Conservation (phyloP, 768 basidiomycete genomes). For the Boletus sp. region DNA sequence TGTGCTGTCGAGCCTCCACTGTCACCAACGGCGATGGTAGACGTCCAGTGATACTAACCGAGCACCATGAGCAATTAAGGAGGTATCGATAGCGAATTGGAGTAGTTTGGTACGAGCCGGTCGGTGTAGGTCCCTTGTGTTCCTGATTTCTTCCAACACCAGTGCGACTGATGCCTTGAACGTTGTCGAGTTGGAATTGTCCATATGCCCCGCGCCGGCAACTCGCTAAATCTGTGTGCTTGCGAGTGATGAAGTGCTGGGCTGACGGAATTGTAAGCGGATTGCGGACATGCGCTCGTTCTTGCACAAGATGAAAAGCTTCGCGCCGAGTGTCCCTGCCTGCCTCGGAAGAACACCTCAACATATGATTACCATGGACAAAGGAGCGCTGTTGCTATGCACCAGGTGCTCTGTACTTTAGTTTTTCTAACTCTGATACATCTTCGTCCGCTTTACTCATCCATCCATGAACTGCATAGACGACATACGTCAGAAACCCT, state of each 20-base stretch:
- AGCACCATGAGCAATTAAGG: slow-evolving; percentile 40
- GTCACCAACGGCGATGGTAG: not conserved
- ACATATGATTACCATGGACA: not conserved
- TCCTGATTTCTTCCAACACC: slow-evolving; percentile 12
- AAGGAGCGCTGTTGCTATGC: slow-evolving; percentile 25
- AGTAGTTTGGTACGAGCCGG: slow-evolving; percentile 11
- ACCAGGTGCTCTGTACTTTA: slow-evolving; percentile 55
- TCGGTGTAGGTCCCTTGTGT: slow-evolving; percentile 7
- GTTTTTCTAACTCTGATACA: slow-evolving; percentile 47
- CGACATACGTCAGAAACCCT: slow-evolving; percentile 39
- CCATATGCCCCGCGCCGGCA: slow-evolving; percentile 1
- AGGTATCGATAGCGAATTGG: slow-evolving; percentile 39
- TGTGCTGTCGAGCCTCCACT: slow-evolving; percentile 14
- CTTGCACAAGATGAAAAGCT: too few relatives aligned
- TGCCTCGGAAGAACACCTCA: not conserved
- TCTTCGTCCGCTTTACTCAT: slow-evolving; percentile 44
- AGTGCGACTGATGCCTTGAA: slow-evolving; percentile 20
- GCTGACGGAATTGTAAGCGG: too few relatives aligned
- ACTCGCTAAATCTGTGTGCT: not conserved
- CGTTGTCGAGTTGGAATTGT: not conserved
- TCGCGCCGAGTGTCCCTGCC: not conserved
- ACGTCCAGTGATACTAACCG: slow-evolving; percentile 33
- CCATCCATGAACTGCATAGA: slow-evolving; percentile 44
- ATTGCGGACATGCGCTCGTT: not conserved
- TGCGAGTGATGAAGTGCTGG: not conserved